Base-by-base conservation (phyloP, 768 basidiomycete genomes). In the Suillus sp. region DNA sequence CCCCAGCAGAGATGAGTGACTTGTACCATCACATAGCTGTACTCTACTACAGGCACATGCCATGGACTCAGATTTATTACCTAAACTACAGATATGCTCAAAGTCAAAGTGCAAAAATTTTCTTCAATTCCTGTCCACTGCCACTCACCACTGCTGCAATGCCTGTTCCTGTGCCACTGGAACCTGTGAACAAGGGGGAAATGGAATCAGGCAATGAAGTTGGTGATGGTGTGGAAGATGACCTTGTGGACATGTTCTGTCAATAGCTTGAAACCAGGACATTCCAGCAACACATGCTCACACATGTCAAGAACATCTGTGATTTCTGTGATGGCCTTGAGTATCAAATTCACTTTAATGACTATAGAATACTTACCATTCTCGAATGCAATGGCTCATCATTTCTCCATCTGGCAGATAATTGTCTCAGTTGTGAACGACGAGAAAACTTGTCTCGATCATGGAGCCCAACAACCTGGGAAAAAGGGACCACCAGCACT, bases 61-160 rank as follows among this genome's bases (percentile, higher is more conserved):
- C 42, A 43, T 43, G 42, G 20, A 43, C 20, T 9, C 20, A n/a
- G 42, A 43, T 43, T n/a, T n/a, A 43, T 43, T n/a, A 43, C 43
- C 43, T 9, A n/a, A 43, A 43, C 43, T n/a, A 20, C 43, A 25
- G 45, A 25, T 47, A 47, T 47, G 45, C 22, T 47, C 45, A 7
- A 47, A 47, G 22, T 47, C 45, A 25, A 47, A 47, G 45, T 47
- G 45, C 45, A 47, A 47, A 47, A 47, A 47, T 47, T 13, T 47
- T 47, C 47, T 27, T 48, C 22, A 5, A 48, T 48, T 48, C 47
- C 47, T 25, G 47, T 25, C 47, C n/a, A 2, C n/a, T 13, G 13
- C 47, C 22, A 2, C 47, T 2, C 4, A n/a, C 6, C 47, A 22
- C 22, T 14, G 14, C 47, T 13, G 47, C 22, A 48, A 48, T 7